Percentiles rank a stretch among this genome's conserved stretches.
Conservation (phyloP, 495 filamentous ascomycete genomes). For the Penicillium paradoxum region DNA sequence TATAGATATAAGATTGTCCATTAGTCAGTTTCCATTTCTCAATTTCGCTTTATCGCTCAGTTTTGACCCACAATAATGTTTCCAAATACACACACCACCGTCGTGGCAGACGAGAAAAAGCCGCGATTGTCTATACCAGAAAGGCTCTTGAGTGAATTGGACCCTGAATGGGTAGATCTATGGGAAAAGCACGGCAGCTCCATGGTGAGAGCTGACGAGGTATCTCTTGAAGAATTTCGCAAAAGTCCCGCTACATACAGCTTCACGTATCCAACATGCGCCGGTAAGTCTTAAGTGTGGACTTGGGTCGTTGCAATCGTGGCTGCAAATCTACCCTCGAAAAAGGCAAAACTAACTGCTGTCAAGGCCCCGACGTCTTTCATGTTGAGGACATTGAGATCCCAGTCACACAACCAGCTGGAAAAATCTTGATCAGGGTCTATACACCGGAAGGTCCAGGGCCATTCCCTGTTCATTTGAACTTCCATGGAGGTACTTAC, state of each 20-base stretch:
- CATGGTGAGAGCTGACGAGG: conserved; percentile 17
- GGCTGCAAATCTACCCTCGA: too few relatives aligned
- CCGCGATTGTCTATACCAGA: conserved; percentile 10
- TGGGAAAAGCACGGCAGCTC: conserved; percentile 15
- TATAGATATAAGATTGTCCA: background rate
- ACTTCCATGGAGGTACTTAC: conserved; percentile 40
- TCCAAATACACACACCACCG: background rate
- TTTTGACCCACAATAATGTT: background rate
- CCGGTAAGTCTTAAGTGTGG: conserved; percentile 15
- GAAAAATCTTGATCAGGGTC: conserved; percentile 37
- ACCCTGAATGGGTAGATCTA: conserved; percentile 17
- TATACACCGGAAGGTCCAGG: conserved; percentile 28
- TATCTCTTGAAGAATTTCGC: conserved; percentile 31
- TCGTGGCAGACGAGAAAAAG: background rate
- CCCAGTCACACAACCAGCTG: conserved; percentile 29
- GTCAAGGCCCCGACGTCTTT: conserved; percentile 25
- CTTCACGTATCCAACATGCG: conserved; percentile 30
- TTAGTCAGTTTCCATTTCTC: background rate
- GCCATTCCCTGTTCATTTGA: conserved; percentile 41
- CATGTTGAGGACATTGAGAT: conserved; percentile 27
- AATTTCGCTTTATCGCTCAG: background rate
- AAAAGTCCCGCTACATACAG: conserved; percentile 31
- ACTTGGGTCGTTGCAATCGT: too few relatives aligned
- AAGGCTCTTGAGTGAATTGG: conserved; percentile 10
- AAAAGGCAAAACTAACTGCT: background rate